Conservation (phyloP, 768 basidiomycete genomes). For the Trametes cinnabarina region DNA sequence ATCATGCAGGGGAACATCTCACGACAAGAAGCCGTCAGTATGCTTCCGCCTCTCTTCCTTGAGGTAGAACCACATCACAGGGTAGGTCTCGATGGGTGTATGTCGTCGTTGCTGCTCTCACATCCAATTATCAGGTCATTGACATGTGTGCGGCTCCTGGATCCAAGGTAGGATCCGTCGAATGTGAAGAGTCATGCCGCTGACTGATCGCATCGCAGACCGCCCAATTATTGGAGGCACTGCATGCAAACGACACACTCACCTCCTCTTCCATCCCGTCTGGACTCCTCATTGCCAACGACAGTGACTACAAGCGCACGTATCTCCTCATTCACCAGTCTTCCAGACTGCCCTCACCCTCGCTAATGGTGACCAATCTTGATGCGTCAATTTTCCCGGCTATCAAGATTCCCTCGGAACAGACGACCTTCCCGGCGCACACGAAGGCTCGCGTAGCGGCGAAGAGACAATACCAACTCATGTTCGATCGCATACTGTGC, state of each 20-base stretch:
- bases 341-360: slow-evolving; percentile 87
- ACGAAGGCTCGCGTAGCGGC: slow-evolving; percentile 34
- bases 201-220: slow-evolving; percentile 48
- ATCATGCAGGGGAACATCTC: slow-evolving; percentile 82
- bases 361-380: slow-evolving; percentile 92
- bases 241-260: slow-evolving; percentile 75
- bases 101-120: too few relatives aligned
- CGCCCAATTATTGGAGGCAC: slow-evolving; percentile 91
- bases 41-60: slow-evolving; percentile 96
- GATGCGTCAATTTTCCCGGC: slow-evolving; percentile 87
- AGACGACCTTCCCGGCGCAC: slow-evolving; percentile 31
- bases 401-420: slow-evolving; percentile 46
- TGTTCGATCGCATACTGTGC: slow-evolving; percentile 92
- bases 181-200: neutral
- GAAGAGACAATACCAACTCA: slow-evolving; percentile 48
- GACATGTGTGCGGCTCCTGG: slow-evolving; percentile 99
- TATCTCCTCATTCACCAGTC: slow-evolving; percentile 97
- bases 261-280: slow-evolving; percentile 68
- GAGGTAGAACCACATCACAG: slow-evolving; percentile 92
- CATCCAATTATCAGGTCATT: too few relatives aligned
- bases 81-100: too few relatives aligned
- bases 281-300: slow-evolving; percentile 92
- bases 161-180: slow-evolving; percentile 65
- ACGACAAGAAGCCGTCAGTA: slow-evolving; percentile 95
- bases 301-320: slow-evolving; percentile 90